These are phyloP conservation scores for Sanghuangporus sanghuang DNA, from an alignment of 1,284 basidiomycete species.

Conservation along the genomic window DNA sequence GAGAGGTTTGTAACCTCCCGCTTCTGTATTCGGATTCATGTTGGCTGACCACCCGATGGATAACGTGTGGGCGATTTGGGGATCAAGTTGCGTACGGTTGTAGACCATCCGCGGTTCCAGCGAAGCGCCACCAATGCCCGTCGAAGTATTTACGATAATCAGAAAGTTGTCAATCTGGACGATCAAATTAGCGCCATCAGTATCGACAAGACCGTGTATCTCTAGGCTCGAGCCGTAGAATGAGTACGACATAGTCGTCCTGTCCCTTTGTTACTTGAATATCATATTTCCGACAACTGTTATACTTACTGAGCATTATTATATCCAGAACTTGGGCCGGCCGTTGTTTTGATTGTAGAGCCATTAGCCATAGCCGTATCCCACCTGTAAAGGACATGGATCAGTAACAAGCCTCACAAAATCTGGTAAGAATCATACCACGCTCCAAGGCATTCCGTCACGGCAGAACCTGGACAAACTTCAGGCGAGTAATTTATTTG, in stretches of 20 bases:
- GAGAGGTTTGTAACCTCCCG: background rate
- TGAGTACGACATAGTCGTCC: constrained; percentile 7
- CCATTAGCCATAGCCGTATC: constrained; percentile 9
- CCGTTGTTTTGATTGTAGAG: constrained; percentile 10
- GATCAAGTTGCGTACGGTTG: background rate
- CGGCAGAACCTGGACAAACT: constrained; percentile 1
- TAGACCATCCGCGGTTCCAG: background rate
- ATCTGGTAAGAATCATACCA: constrained; percentile 5
- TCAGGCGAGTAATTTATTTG: constrained; percentile 9
- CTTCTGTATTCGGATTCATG: background rate
- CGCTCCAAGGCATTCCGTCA: constrained; percentile 5
- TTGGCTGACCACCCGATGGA: constrained; percentile 11
- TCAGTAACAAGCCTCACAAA: background rate
- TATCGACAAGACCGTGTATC: constrained; percentile 8
- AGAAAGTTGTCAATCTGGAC: constrained; percentile 12
- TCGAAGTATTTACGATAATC: constrained; percentile 7
- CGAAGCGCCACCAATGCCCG: background rate
- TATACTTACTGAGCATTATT: constrained; percentile 9
- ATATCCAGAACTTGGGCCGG: constrained; percentile 8
- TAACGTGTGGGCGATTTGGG: constrained; percentile 6
- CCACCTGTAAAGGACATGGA: constrained; percentile 5
- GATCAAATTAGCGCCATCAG: constrained; percentile 13
- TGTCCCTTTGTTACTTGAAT: background rate
- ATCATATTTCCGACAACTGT: background rate
- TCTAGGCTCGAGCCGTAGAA: constrained; percentile 15